These are phyloP conservation scores for Camelina hispida DNA, from an alignment of 345 rosid genomes.

Conservation along the genomic window DNA sequence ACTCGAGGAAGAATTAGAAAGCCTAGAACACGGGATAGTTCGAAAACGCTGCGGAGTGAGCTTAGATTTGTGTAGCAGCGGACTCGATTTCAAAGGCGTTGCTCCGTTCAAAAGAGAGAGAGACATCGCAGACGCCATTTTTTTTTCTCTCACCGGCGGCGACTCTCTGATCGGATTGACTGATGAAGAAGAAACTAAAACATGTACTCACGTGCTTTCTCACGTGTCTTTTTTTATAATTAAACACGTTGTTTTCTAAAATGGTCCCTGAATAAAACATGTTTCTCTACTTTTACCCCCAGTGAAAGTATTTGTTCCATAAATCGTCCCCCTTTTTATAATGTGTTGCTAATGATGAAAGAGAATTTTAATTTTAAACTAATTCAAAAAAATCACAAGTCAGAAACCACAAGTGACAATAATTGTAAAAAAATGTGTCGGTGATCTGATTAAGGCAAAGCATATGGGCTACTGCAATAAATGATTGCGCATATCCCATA, in stretches of 20 bases:
- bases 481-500: conserved; percentile 34
- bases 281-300: not conserved
- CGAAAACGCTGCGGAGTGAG: conserved; percentile 9
- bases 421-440: conserved; percentile 34
- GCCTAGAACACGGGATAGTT: not conserved
- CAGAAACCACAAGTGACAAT: conserved; percentile 21
- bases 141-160: not conserved
- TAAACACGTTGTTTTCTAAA: conserved; percentile 1
- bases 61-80: conserved; percentile 3
- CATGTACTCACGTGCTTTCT: not conserved
- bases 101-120: conserved; percentile 23
- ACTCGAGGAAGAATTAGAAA: not conserved
- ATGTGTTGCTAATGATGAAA: not conserved
- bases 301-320: not conserved
- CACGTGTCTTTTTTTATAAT: conserved; percentile 20
- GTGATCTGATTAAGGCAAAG: conserved; percentile 37
- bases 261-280: conserved; percentile 3
- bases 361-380: not conserved
- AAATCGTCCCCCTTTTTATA: not conserved
- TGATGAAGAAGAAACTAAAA: conserved; percentile 23
- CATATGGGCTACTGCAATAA: conserved; percentile 40
- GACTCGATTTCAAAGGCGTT: conserved; percentile 18
- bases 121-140: conserved; percentile 36
- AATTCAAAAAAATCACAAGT: not conserved
- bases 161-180: conserved; percentile 27